Conservation (phyloP, 2,329 filamentous ascomycete genomes). For the Colletotrichum trifolii region DNA sequence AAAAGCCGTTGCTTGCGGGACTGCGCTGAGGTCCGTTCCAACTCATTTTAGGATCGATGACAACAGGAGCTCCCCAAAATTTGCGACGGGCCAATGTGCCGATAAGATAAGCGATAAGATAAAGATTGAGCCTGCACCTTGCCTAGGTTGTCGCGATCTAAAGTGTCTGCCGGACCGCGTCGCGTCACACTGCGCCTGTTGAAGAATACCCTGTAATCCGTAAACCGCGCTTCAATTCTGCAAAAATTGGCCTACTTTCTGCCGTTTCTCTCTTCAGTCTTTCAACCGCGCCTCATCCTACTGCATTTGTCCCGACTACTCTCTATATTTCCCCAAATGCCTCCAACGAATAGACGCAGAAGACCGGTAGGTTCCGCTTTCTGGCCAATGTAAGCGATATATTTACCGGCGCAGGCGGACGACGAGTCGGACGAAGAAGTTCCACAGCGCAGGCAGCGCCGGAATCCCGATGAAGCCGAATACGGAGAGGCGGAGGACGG, state of each 20-base stretch:
- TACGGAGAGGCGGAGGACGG: slow-evolving; percentile 51
- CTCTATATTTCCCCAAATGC: slow-evolving; percentile 41
- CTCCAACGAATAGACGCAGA: slow-evolving; percentile 43
- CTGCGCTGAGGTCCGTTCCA: too few species aligned
- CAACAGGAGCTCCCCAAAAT: slow-evolving; percentile 28
- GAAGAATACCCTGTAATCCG: too few species aligned
- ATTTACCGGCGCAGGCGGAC: slow-evolving; percentile 38
- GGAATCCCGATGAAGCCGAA: slow-evolving; percentile 41
- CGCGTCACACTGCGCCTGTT: background rate
- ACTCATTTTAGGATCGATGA: background rate
- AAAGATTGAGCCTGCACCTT: background rate
- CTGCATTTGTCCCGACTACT: too few species aligned
- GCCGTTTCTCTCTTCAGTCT: background rate
- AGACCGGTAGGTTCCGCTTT: slow-evolving; percentile 44
- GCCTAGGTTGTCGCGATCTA: background rate
- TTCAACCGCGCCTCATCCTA: too few species aligned
- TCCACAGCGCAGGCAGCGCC: slow-evolving; percentile 46
- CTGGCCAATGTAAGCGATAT: background rate
- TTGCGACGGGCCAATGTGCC: slow-evolving; percentile 13
- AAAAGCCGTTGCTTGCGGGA: background rate
- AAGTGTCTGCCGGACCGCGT: slow-evolving; percentile 27
- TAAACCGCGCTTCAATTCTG: too few species aligned
- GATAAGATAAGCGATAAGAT: slow-evolving; percentile 40
- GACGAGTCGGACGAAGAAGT: slow-evolving; percentile 47
- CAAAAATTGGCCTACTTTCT: too few species aligned